Base-by-base conservation (phyloP, 2,329 filamentous ascomycete genomes). In the Aspergillus neoniger region DNA sequence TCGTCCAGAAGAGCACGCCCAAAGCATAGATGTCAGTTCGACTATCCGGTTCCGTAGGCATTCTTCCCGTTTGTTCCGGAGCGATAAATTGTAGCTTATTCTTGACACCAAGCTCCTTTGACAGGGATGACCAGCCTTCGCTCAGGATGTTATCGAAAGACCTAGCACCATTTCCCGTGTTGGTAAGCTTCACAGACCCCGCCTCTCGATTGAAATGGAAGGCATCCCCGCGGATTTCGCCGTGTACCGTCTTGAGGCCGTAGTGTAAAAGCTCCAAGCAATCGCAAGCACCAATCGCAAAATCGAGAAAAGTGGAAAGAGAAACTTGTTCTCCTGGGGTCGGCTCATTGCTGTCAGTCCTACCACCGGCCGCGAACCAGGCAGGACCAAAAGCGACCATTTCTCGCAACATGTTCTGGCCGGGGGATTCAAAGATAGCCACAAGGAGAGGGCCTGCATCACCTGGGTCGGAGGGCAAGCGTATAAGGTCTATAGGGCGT, bases 21-120 rank as follows among this genome's bases (percentile, higher is more conserved):
- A 97, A 80, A 0, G 91, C 93, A 78, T 97, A 97, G 32, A 97
- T 96, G 75, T 98, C 94, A 15, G 94, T 97, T 43, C 94, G 86
- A 47, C 86, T 91, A 76, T 97, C 94, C 1, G 94, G 94, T 74
- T 97, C 93, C 3, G 91, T 92, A 2, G 92, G 91, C 85, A 97
- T 90, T 19, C 94, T 88, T 14, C 94, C 94, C 2, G 94, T 97
- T 79, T 97, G 94, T 73, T 98, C 94, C 0, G 94, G 93, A 50
- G 92, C 94, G 72, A 97, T 96, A 72, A 92, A 97, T 55, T 93
- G 87, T 19, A 98, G 81, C 76, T 96, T 96, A 72, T 93, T 89
- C 77, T 92, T 92, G 43, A 92, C 91, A 2, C 93, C 93, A 7
- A 92, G 78, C 73, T 97, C 91, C 61, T 90, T 89, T 12, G 91